phyloP scores from a whole-genome alignment of 139 green algal genomes.

The Raphidocelis subcapitata region DNA sequence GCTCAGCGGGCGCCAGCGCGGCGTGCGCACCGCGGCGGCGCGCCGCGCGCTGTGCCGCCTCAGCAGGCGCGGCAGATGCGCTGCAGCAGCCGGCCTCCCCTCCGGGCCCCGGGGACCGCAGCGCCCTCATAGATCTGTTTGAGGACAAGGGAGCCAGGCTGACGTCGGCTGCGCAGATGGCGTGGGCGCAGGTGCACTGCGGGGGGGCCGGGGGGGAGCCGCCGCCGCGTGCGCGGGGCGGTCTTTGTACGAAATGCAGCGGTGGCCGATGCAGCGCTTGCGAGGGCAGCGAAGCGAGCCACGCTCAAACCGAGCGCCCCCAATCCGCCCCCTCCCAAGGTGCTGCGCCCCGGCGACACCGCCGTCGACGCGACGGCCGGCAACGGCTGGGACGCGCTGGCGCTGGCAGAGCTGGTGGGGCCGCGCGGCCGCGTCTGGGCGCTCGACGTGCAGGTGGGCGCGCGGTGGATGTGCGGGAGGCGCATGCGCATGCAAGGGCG shows the following conservation, averaged over 20 bases:
- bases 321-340: neutral
- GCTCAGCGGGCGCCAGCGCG: too few relatives aligned
- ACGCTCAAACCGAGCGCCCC: neutral
- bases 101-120: too few relatives aligned
- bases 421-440: slow-evolving; percentile 41
- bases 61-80: too few relatives aligned
- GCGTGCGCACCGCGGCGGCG: too few relatives aligned
- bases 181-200: slow-evolving; percentile 35
- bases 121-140: slow-evolving; percentile 20
- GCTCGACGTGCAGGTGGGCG: slow-evolving; percentile 61
- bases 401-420: slow-evolving; percentile 54
- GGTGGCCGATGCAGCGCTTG: neutral
- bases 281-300: neutral
- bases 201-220: too few relatives aligned
- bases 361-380: slow-evolving; percentile 64
- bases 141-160: slow-evolving; percentile 16
- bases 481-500: neutral
- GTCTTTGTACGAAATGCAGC: too few relatives aligned
- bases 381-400: slow-evolving; percentile 68
- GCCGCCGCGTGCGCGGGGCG: neutral
- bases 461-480: neutral
- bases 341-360: slow-evolving; percentile 51
- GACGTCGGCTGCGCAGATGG: slow-evolving; percentile 27
- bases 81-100: too few relatives aligned
- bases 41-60: too few relatives aligned